Conservation (phyloP, 106 monocot genomes). For the Gastrodia elata region DNA sequence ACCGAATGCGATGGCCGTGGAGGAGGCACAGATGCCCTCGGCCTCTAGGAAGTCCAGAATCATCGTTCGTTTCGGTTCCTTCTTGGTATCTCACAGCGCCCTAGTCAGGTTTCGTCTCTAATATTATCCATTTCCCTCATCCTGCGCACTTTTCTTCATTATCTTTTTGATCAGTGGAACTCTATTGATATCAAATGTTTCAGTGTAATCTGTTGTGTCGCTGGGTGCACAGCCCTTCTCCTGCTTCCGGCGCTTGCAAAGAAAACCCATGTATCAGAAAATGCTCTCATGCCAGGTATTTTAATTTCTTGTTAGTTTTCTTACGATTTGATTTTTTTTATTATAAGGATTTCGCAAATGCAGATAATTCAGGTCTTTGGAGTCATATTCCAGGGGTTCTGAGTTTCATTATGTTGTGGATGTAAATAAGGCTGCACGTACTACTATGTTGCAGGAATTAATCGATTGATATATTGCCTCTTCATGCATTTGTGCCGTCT, state of each 20-base stretch:
- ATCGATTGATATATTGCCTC: background rate
- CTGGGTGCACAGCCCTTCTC: conserved; percentile 44
- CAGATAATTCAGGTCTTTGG: background rate
- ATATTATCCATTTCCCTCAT: background rate
- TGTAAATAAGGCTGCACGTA: background rate
- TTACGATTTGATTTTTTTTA: background rate
- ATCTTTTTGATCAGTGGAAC: background rate
- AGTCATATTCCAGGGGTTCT: background rate
- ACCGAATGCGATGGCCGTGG: conserved; percentile 6
- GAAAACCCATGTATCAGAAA: conserved; percentile 87
- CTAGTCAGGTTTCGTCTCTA: conserved; percentile 39
- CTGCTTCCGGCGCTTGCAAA: conserved; percentile 75
- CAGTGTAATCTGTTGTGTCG: conserved; percentile 52
- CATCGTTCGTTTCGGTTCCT: conserved; percentile 54
- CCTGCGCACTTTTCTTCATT: background rate
- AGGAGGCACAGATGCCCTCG: conserved; percentile 6
- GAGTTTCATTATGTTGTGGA: background rate
- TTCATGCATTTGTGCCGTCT: background rate
- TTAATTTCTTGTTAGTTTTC: background rate
- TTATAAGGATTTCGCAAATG: background rate
- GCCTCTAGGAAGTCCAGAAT: conserved; percentile 33
- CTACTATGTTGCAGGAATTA: background rate
- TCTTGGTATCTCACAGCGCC: conserved; percentile 52
- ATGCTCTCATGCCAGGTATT: conserved; percentile 85
- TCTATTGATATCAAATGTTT: background rate